These are phyloP conservation scores for Ocimum tenuiflorum DNA, from an alignment of 257 asterid genomes.

Conservation along the genomic window DNA sequence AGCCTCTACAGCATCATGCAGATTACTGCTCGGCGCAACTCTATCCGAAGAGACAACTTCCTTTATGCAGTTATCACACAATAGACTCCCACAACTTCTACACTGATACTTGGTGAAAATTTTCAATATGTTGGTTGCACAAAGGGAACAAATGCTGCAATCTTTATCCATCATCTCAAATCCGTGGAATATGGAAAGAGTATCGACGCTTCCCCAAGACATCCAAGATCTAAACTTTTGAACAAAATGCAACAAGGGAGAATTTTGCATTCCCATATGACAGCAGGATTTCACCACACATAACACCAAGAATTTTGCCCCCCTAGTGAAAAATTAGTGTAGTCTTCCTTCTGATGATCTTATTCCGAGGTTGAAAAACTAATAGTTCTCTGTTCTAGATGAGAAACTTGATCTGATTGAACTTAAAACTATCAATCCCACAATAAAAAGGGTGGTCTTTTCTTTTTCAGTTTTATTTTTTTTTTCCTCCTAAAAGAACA, in stretches of 20 bases:
- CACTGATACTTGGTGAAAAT: conserved; percentile 49
- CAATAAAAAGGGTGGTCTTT: conserved; percentile 58
- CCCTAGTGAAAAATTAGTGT: not conserved
- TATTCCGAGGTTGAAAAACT: not conserved
- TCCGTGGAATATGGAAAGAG: conserved; percentile 24
- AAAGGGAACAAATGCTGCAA: conserved; percentile 35
- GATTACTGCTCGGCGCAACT: conserved; percentile 23
- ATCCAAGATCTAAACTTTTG: conserved; percentile 66
- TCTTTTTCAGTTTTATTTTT: conserved; percentile 10
- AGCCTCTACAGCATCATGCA: conserved; percentile 19
- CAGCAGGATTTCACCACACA: conserved; percentile 31
- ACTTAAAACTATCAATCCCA: conserved; percentile 48
- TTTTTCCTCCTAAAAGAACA: conserved; percentile 19
- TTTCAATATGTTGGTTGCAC: conserved; percentile 33
- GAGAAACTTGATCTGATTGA: conserved; percentile 30
- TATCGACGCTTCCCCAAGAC: conserved; percentile 37
- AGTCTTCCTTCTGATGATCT: conserved; percentile 17
- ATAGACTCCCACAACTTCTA: conserved; percentile 44
- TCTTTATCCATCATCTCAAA: conserved; percentile 36
- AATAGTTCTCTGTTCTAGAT: conserved; percentile 12
- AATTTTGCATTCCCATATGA: conserved; percentile 68
- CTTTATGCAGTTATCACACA: conserved; percentile 52
- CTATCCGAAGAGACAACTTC: conserved; percentile 32
- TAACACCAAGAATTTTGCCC: conserved; percentile 19
- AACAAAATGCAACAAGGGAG: conserved; percentile 45